These are phyloP conservation scores for Circinella umbellata DNA, from an alignment of 371 early-diverging fungal species.

Conservation along the genomic window DNA sequence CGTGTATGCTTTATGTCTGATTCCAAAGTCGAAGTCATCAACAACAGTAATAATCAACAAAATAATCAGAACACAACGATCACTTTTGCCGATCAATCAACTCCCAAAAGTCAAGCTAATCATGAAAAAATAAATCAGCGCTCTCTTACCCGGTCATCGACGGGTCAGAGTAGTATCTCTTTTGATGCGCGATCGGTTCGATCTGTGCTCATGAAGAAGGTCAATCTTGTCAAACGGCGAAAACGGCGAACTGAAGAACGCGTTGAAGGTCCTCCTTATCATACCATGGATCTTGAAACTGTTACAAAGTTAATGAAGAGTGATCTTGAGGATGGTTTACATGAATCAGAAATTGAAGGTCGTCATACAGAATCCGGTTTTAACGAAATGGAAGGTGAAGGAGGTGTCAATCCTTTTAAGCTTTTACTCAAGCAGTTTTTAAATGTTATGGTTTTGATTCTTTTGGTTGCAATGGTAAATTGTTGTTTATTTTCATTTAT, in stretches of 20 bases:
- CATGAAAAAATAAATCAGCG: conserved; percentile 42
- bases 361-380: conserved; percentile 63
- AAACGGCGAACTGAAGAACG: conserved; percentile 23
- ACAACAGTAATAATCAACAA: background rate
- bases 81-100: conserved; percentile 31
- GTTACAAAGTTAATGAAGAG: conserved; percentile 65
- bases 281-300: conserved; percentile 60
- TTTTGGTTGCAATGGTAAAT: conserved; percentile 73
- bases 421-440: conserved; percentile 78
- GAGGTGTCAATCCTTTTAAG: conserved; percentile 67
- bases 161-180: conserved; percentile 37
- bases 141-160: conserved; percentile 37
- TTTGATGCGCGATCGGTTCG: conserved; percentile 50
- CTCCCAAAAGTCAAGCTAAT: conserved; percentile 9
- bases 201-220: conserved; percentile 46
- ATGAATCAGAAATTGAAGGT: conserved; percentile 49
- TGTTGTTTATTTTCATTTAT: no score
- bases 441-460: conserved; percentile 85
- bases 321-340: conserved; percentile 66
- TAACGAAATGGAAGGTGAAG: conserved; percentile 78
- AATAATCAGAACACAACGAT: conserved; percentile 25
- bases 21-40: background rate
- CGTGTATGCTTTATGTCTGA: conserved; percentile 10
- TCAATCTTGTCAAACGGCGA: conserved; percentile 44
- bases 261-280: conserved; percentile 56